phyloP scores from a whole-genome alignment of 345 rosid genomes.

The Murraya paniculata region DNA sequence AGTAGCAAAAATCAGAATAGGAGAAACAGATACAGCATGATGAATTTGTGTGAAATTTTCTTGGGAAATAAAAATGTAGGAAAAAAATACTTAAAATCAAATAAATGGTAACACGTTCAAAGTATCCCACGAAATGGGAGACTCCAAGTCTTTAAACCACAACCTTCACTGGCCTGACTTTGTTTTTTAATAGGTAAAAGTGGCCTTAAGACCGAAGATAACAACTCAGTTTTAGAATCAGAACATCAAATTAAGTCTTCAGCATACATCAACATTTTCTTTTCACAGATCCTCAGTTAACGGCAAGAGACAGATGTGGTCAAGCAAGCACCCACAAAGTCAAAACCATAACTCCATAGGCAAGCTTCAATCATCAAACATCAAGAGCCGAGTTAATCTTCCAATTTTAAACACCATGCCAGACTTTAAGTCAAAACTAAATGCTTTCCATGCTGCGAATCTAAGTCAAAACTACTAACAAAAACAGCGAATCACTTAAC shows the following conservation, averaged over 20 bases:
- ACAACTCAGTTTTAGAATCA: not conserved
- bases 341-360: not conserved
- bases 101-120: not conserved
- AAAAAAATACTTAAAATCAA: not conserved
- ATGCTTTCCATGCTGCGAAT: not conserved
- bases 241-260: not conserved
- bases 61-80: not conserved
- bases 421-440: not conserved
- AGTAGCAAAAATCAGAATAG: not conserved
- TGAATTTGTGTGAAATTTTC: not conserved
- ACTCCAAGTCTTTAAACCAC: not conserved
- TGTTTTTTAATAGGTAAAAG: not conserved
- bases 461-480: not conserved
- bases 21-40: not conserved
- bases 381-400: not conserved
- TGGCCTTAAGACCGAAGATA: not conserved
- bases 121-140: not conserved
- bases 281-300: not conserved
- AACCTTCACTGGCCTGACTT: not conserved
- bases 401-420: not conserved
- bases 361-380: constrained; percentile 1
- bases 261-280: not conserved
- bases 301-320: not conserved
- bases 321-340: not conserved
- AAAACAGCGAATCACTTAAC: not conserved